phyloP scores from a whole-genome alignment of 2,329 filamentous ascomycete species.

The Talaromyces sp. region DNA sequence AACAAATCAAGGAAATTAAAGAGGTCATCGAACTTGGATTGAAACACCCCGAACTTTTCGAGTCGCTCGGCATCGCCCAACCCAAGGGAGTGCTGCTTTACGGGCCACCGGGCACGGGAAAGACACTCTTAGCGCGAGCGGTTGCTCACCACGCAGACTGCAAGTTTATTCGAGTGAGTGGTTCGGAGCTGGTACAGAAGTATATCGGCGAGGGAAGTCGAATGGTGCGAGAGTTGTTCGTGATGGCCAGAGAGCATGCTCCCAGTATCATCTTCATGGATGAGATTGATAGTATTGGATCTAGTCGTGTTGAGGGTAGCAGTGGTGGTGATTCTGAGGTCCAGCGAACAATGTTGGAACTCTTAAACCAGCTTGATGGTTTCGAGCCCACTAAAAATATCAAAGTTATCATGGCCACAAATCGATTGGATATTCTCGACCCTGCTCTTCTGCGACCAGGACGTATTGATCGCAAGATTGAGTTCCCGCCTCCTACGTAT shows the following conservation, averaged over 20 bases:
- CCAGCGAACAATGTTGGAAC: conserved; percentile 96
- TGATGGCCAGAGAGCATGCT: conserved; percentile 97
- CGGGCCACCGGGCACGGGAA: conserved; percentile 93
- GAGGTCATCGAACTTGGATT: conserved; percentile 98
- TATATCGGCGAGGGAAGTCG: conserved; percentile 97
- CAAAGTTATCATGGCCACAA: conserved; percentile 99
- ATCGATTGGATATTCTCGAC: conserved; percentile 94
- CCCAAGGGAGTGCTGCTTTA: conserved; percentile 97
- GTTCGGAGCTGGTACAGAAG: conserved; percentile 95
- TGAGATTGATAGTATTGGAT: conserved; percentile 98
- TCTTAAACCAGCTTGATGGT: conserved; percentile 96
- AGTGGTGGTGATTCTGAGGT: conserved; percentile 96
- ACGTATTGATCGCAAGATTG: conserved; percentile 97
- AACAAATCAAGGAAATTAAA: conserved; percentile 99
- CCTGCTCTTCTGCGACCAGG: conserved; percentile 92
- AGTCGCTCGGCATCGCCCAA: conserved; percentile 97
- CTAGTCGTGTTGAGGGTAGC: conserved; percentile 91
- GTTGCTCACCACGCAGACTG: conserved; percentile 98
- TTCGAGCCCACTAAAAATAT: conserved; percentile 99
- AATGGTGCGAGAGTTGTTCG: conserved; percentile 98
- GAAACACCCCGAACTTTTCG: conserved; percentile 97
- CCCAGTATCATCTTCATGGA: conserved; percentile 99
- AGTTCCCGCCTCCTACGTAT: conserved; percentile 89
- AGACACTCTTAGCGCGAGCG: conserved; percentile 89
- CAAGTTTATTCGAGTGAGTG: conserved; percentile 97